Conservation (phyloP, 345 rosid species). For the Arabidopsis thaliana region DNA sequence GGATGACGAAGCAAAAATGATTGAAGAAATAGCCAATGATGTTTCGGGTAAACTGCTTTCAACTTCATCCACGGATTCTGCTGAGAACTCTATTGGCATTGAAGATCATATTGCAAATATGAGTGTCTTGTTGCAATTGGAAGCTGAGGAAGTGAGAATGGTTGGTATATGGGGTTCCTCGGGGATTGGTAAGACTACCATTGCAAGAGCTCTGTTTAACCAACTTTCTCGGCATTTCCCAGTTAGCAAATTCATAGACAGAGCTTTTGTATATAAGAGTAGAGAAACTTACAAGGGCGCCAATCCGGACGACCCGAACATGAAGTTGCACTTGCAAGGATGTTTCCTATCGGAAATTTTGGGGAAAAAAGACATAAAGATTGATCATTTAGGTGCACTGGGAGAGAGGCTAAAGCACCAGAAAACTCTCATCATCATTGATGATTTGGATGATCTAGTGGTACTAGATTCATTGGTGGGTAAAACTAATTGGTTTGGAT, state of each 20-base stretch:
- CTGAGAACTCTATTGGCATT: not conserved
- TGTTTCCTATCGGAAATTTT: not conserved
- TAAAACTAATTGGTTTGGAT: constrained; percentile 2
- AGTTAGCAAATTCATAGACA: not conserved
- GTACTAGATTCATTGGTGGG: not conserved
- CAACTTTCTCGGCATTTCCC: not conserved
- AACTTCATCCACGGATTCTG: not conserved
- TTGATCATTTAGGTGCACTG: not conserved
- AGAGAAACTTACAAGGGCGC: too few species aligned
- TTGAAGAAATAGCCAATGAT: constrained; percentile 3
- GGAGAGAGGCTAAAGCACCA: not conserved
- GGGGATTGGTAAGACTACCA: constrained; percentile 1
- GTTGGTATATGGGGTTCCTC: not conserved
- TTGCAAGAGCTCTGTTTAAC: not conserved
- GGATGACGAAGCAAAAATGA: not conserved
- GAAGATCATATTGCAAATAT: not conserved
- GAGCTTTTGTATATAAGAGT: not conserved
- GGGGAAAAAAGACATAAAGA: not conserved
- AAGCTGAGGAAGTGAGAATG: not conserved
- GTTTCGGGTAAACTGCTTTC: not conserved
- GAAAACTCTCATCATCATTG: constrained; percentile 4
- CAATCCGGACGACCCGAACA: not conserved
- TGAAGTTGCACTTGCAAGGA: not conserved
- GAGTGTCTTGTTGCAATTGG: not conserved
- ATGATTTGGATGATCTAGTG: constrained; percentile 7